Conservation (phyloP, 2,329 filamentous ascomycete species). For the Aspergillus alliaceus region DNA sequence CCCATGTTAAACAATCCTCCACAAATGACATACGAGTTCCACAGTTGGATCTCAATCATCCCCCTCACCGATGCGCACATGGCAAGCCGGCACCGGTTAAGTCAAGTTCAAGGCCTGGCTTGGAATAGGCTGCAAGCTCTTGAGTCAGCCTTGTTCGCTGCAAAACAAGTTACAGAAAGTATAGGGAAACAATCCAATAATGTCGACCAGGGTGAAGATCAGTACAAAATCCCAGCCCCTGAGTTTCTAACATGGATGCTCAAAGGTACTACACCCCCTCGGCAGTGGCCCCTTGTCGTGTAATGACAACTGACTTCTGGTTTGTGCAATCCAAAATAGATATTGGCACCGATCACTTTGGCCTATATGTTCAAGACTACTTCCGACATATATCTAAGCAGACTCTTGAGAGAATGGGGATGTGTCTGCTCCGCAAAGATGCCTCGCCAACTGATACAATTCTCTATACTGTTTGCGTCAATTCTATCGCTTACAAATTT, state of each 20-base stretch:
- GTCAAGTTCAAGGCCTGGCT: conserved; percentile 5
- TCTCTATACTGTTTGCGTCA: conserved; percentile 22
- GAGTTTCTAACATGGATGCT: conserved; percentile 24
- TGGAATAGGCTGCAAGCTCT: conserved; percentile 12
- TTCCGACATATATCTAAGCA: conserved; percentile 17
- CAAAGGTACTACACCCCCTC: conserved; percentile 13
- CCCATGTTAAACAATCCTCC: neutral
- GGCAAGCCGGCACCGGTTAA: conserved; percentile 11
- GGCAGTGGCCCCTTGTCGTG: neutral
- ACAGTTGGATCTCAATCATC: conserved; percentile 10
- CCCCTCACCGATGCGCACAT: conserved; percentile 18
- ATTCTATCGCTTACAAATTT: conserved; percentile 22
- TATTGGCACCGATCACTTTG: conserved; percentile 16
- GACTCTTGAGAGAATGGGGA: conserved; percentile 21
- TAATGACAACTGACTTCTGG: neutral
- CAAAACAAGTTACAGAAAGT: conserved; percentile 6
- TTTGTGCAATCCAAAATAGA: conserved; percentile 8
- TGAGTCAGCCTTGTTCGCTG: conserved; percentile 14
- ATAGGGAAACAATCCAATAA: neutral
- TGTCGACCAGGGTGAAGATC: neutral
- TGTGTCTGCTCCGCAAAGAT: conserved; percentile 12
- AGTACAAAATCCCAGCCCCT: conserved; percentile 5
- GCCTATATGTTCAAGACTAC: conserved; percentile 19
- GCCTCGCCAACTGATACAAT: conserved; percentile 5
- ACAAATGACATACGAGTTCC: neutral